Percentiles rank a stretch among this genome's conserved stretches.
Conservation (phyloP, 1,139 yeast genomes). For the Geotrichum citri-aurantii region DNA sequence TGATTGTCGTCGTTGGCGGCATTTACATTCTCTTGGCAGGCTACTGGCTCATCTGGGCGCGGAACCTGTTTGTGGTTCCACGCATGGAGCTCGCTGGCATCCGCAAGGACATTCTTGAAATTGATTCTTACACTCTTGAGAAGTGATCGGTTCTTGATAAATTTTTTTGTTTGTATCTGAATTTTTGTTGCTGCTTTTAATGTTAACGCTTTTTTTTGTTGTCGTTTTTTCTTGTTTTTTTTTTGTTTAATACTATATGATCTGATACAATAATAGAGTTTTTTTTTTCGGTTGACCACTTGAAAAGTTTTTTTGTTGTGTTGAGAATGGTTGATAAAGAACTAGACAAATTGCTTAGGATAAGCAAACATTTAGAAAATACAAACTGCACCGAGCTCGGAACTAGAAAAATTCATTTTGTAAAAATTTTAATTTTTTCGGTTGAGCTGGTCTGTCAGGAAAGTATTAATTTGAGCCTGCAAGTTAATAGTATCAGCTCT, state of each 20-base stretch:
- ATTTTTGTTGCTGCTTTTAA: background rate
- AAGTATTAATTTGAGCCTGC: background rate
- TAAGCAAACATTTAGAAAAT: no score
- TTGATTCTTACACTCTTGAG: background rate
- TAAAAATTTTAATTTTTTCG: background rate
- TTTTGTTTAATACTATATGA: background rate
- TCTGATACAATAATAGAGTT: background rate
- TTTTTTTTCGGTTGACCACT: background rate
- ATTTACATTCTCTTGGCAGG: slow-evolving; percentile 14
- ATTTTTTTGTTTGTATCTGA: background rate
- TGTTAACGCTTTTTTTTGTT: background rate
- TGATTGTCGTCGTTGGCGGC: slow-evolving; percentile 44
- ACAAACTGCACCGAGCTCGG: no score
- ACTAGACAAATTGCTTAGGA: background rate
- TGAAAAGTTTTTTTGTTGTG: background rate
- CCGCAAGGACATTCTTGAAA: background rate
- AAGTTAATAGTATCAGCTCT: background rate
- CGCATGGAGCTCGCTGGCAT: background rate
- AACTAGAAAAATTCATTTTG: background rate
- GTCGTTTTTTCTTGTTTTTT: background rate
- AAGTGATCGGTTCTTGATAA: background rate
- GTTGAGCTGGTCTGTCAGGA: background rate
- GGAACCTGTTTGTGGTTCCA: slow-evolving; percentile 15
- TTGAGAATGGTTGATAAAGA: background rate
- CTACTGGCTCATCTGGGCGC: slow-evolving; percentile 19